Evolutionary conservation across 2,329 filamentous ascomycete species (phyloP).

Genomic region (Verticillium nonalfalfae): DNA sequence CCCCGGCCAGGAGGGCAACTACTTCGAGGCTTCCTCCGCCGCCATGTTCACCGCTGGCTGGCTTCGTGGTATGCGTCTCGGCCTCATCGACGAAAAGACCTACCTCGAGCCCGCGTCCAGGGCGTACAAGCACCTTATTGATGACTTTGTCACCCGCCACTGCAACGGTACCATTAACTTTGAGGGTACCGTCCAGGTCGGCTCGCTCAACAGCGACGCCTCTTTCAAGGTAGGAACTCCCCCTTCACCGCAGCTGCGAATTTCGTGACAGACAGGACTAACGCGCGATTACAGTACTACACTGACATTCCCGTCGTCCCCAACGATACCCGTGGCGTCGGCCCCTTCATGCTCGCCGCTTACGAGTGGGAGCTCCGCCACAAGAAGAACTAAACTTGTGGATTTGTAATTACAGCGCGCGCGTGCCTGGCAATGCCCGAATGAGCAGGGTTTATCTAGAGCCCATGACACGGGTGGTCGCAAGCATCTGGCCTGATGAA

Average conservation of each 20-base stretch:
- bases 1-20: slow-evolving; percentile 44
- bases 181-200: slow-evolving; percentile 45
- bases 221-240: slow-evolving; percentile 36
- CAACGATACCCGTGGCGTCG: slow-evolving; percentile 8
- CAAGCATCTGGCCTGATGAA: not conserved
- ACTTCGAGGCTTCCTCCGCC: slow-evolving; percentile 52
- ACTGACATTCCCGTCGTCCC: slow-evolving; percentile 5
- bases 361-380: slow-evolving; percentile 10
- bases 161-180: slow-evolving; percentile 41
- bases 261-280: not conserved
- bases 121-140: slow-evolving; percentile 27
- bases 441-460: not conserved
- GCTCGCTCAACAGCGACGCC: slow-evolving; percentile 40
- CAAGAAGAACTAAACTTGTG: not conserved
- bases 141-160: slow-evolving; percentile 36
- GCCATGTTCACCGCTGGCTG: slow-evolving; percentile 52
- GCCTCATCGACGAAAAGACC: slow-evolving; percentile 16
- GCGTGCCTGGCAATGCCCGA: not conserved
- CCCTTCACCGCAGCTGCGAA: not conserved
- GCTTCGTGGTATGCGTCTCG: slow-evolving; percentile 31
- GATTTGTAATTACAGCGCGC: not conserved
- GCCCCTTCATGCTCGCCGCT: slow-evolving; percentile 7
- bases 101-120: slow-evolving; percentile 17
- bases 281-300: slow-evolving; percentile 2
- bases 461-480: not conserved